Evolutionary conservation across 805 yeast species (phyloP), one percentile per base, ranked within the genome.

Genomic region (Wickerhamiella dianesei): DNA sequence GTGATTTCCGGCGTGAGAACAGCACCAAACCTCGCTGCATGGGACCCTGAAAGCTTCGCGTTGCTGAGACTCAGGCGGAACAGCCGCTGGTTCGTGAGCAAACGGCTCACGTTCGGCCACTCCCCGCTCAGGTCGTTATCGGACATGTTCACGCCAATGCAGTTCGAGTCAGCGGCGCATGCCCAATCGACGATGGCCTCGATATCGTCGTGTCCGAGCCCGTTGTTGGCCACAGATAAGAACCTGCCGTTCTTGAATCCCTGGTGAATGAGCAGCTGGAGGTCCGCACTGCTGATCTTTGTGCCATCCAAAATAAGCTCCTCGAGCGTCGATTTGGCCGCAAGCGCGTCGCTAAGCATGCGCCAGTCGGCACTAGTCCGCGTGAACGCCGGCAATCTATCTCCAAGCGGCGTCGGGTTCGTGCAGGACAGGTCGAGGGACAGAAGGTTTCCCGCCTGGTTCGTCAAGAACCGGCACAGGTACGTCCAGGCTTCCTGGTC

Each of bases 361-460:
- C 75, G 64, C 96, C 96, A 88, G 62, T 88, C 87, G 80, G 80
- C 78, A 47, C 77, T 79, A 2, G 84, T 74, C 48, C 96, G 72
- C 56, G 79, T 60, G 41, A 57, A 52, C 13, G 54, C 46, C 18
- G 49, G 41, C 18, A 57, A 47, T 8, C 56, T 43, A 13, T 40
- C 41, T 8, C 56, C 55, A 8, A 50, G 21, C 4, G 44, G 50
- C 13, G 55, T 43, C 37, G 54, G 51, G 48, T 53, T 52, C 8
- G 55, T 53, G 56, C 54, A 61, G 18, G 62, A 50, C 22, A 63
- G 44, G 44, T 56, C 62, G 21, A 63, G 54, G 14, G 53, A 52
- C 5, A 50, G 35, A 21, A 63, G 44, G 6, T 58, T 42, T 46
- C 69, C 72, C 56, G 81, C 82, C 58, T 77, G 67, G 14, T 22